phyloP scores from a whole-genome alignment of 2,329 filamentous ascomycete genomes.

The Ophiostoma sp. region DNA sequence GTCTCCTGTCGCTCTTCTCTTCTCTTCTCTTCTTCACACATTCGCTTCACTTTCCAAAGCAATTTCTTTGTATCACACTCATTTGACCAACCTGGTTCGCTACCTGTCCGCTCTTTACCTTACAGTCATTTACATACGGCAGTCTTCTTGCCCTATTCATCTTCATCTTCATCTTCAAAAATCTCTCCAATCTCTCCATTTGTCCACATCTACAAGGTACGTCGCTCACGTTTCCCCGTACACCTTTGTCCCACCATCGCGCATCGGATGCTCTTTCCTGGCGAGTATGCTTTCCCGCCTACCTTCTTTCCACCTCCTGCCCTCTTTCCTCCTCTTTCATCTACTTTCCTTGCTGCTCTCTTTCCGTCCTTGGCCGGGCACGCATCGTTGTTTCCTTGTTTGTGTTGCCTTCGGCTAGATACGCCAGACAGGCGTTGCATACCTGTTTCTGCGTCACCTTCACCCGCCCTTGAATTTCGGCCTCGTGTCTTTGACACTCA shows the following conservation, averaged over 20 bases:
- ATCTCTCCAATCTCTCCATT: background rate
- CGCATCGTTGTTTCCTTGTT: background rate
- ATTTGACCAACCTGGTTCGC: background rate
- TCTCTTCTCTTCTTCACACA: background rate
- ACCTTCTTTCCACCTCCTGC: background rate
- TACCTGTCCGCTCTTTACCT: constrained; percentile 2
- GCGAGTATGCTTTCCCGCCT: background rate
- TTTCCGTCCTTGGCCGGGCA: constrained; percentile 3
- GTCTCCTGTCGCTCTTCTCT: too few relatives aligned
- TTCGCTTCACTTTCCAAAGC: background rate
- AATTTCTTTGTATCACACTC: background rate
- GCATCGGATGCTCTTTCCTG: constrained; percentile 9
- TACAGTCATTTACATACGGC: background rate
- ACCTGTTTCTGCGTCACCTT: constrained; percentile 26
- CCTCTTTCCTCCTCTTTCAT: background rate
- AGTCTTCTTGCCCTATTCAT: background rate
- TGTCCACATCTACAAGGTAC: background rate
- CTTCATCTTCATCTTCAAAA: background rate
- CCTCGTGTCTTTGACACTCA: background rate
- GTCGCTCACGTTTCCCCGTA: background rate
- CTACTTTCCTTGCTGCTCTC: background rate
- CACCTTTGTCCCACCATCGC: background rate
- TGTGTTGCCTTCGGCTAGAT: constrained; percentile 16
- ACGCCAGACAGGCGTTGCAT: constrained; percentile 19
- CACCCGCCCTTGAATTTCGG: constrained; percentile 23